A percentile compares a stretch with the other conserved stretches of the same genome.
phyloP scores from a whole-genome alignment of 2,329 filamentous ascomycete species.

The Fusarium albosuccineum region DNA sequence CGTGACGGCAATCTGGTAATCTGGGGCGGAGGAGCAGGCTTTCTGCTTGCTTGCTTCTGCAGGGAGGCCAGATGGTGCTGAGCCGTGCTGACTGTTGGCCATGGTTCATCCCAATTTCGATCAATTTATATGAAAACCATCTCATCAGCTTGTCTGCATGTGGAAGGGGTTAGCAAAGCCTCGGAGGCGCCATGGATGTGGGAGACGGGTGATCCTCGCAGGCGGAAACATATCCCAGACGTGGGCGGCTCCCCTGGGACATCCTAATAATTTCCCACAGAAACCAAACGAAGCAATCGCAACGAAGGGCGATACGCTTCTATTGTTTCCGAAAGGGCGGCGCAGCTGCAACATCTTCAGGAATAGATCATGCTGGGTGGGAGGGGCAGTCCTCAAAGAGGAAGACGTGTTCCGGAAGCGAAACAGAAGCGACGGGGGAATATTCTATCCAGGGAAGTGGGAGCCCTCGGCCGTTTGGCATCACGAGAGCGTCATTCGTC shows the following conservation, averaged over 20 bases:
- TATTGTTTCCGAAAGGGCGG: constrained; percentile 28
- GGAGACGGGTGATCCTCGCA: constrained; percentile 16
- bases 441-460: not conserved
- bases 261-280: constrained; percentile 16
- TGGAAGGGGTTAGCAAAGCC: constrained; percentile 3
- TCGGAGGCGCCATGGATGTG: not conserved
- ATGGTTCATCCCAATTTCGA: constrained; percentile 26
- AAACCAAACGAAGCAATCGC: constrained; percentile 15
- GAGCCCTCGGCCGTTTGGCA: no score
- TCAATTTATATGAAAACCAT: constrained; percentile 33
- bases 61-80: constrained; percentile 7
- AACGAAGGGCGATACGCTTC: not conserved
- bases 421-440: constrained; percentile 8
- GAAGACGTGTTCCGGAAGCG: not conserved
- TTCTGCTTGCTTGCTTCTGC: constrained; percentile 1
- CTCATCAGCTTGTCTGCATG: constrained; percentile 3
- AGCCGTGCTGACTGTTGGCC: constrained; percentile 15
- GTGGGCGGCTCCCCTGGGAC: constrained; percentile 5
- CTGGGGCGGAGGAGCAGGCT: constrained; percentile 11
- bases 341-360: constrained; percentile 34
- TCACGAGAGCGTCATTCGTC: no score
- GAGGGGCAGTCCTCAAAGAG: no score
- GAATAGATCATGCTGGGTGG: constrained; percentile 34
- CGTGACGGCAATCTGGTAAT: constrained; percentile 15
- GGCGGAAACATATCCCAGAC: constrained; percentile 23